phyloP scores from a whole-genome alignment of 495 filamentous ascomycete species.

The Penicillium riverlandense region DNA sequence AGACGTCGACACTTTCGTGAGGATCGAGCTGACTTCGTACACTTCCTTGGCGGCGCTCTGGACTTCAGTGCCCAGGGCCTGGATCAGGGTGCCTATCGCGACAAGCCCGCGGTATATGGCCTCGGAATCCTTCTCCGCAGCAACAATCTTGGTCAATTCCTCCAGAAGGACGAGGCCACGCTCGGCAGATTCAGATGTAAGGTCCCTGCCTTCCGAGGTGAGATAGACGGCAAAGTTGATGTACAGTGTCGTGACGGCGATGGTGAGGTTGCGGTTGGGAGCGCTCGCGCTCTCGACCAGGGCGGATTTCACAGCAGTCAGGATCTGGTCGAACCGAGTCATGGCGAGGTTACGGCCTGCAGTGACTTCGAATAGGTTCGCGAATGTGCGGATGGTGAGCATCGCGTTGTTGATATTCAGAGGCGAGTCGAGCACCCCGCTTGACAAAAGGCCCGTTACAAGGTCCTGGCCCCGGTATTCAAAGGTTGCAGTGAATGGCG shows the following conservation, averaged over 20 bases:
- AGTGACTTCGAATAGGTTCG: slow-evolving; percentile 78
- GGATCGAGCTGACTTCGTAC: slow-evolving; percentile 32
- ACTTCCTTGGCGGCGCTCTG: slow-evolving; percentile 42
- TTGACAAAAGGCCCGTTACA: slow-evolving; percentile 33
- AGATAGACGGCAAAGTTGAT: slow-evolving; percentile 77
- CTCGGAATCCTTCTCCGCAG: slow-evolving; percentile 66
- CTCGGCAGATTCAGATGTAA: slow-evolving; percentile 42
- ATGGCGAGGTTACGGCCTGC: slow-evolving; percentile 59
- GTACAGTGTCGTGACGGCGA: slow-evolving; percentile 74
- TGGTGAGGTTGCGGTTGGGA: slow-evolving; percentile 71
- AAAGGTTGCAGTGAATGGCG: slow-evolving; percentile 51
- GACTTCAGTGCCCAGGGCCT: slow-evolving; percentile 37
- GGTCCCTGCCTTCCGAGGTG: slow-evolving; percentile 27
- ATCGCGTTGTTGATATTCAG: slow-evolving; percentile 70
- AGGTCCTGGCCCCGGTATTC: slow-evolving; percentile 49
- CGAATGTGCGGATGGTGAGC: slow-evolving; percentile 73
- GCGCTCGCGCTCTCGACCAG: slow-evolving; percentile 36
- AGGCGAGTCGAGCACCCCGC: slow-evolving; percentile 50
- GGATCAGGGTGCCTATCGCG: slow-evolving; percentile 66
- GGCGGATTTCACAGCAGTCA: slow-evolving; percentile 40
- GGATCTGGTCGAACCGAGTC: slow-evolving; percentile 49
- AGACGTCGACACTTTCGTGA: slow-evolving; percentile 26
- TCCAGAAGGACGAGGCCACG: slow-evolving; percentile 53
- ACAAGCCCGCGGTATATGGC: slow-evolving; percentile 77
- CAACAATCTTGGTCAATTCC: slow-evolving; percentile 54